Evolutionary conservation across 306 rosid genomes (phyloP), one percentile per base, ranked within the genome.

Genomic region (Arachis stenosperma): DNA sequence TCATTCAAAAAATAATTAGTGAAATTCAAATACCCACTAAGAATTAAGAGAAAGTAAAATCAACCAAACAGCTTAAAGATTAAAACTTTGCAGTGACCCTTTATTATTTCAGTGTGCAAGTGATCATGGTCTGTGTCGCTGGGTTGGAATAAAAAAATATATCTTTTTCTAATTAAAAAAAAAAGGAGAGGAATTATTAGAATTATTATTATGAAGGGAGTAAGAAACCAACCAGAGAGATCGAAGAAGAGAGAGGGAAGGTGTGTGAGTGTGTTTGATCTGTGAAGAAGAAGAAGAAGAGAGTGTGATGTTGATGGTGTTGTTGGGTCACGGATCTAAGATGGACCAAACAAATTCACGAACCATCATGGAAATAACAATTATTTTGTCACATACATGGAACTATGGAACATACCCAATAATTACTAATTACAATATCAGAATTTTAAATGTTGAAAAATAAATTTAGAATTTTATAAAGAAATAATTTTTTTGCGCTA

Each of bases 251-350:
- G 54, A 48, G 15, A 12, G 15, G 2, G 13, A 48, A 76, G 61
- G 44, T 42, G 9, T 42, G 17, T 62, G 77, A 75, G 87, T 80
- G 15, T 68, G 69, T 46, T 46, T 7, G 69, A 44, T 9, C 29
- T 43, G n/a, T 37, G 61, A n/a, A 71, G 80, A 48, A 75, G 9
- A 53, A 61, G 75, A 47, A 63, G 68, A 76, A 14, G 57, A n/a
- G 57, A 52, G 27, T 5, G 2, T 17, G 57, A 6, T n/a, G 57
- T 9, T 5, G 84, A 61, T 15, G 65, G 47, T 68, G 79, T 48
- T 56, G 73, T 6, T 64, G 59, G 65, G 54, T 73, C 65, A 61
- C 82, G 74, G 88, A 84, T 84, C 81, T 55, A 84, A 70, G 69
- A 61, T 64, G 71, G 51, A 39, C 81, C 81, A 69, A 37, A 37